Conservation (phyloP, 1,284 basidiomycete species). For the Pseudozyma tsukubaensis region DNA sequence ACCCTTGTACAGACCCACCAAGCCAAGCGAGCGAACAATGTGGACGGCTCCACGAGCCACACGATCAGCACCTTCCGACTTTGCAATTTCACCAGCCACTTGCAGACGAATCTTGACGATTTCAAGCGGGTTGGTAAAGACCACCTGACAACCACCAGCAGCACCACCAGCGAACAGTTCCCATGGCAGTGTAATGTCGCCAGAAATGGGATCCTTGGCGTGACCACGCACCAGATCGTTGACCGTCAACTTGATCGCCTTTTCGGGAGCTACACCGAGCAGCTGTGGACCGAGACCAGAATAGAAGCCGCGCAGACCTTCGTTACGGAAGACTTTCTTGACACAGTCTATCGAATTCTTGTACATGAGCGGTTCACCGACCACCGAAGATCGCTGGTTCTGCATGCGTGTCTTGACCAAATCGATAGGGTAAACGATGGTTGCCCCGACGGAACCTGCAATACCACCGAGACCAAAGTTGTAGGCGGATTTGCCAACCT, state of each 20-base stretch:
- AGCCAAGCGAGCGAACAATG: conserved; percentile 90
- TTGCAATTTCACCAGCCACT: conserved; percentile 92
- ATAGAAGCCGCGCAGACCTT: conserved; percentile 93
- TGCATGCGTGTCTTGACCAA: conserved; percentile 90
- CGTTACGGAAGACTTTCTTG: conserved; percentile 91
- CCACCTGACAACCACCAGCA: conserved; percentile 96
- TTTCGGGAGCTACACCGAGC: conserved; percentile 97
- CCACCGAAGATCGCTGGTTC: conserved; percentile 77
- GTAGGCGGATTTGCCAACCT: conserved; percentile 73
- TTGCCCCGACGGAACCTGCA: conserved; percentile 89
- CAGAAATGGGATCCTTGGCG: conserved; percentile 92
- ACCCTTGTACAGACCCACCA: conserved; percentile 92
- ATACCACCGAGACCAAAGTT: conserved; percentile 91
- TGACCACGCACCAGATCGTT: conserved; percentile 89
- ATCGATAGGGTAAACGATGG: conserved; percentile 93
- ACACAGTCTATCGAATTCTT: conserved; percentile 79
- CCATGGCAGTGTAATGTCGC: conserved; percentile 85
- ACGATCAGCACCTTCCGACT: conserved; percentile 77
- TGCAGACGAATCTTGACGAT: conserved; percentile 92
- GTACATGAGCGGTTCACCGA: conserved; percentile 68
- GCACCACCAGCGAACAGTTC: conserved; percentile 91
- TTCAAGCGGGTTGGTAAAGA: conserved; percentile 95
- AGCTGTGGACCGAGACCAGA: conserved; percentile 94
- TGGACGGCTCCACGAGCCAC: conserved; percentile 86
- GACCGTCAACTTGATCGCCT: conserved; percentile 92